Evolutionary conservation across 768 basidiomycete genomes (phyloP).

Genomic region (Panaeolus cyanescens): DNA sequence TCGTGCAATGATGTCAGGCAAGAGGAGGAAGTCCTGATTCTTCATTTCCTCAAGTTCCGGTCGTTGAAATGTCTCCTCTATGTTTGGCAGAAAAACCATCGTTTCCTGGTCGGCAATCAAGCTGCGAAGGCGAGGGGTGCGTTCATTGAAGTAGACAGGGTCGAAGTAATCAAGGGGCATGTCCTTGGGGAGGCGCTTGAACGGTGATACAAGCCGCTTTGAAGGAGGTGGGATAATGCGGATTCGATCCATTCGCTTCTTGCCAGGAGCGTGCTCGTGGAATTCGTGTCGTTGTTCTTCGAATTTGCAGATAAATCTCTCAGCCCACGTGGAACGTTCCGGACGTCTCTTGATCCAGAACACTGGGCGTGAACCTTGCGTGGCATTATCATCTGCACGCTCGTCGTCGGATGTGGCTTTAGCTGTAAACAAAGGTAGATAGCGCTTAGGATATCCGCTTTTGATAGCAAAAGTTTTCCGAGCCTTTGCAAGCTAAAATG

Average conservation of each 20-base stretch:
- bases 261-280: neutral
- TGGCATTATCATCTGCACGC: neutral
- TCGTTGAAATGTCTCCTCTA: neutral
- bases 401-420: constrained; percentile 6
- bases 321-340: neutral
- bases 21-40: neutral
- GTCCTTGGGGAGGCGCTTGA: neutral
- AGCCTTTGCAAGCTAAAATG: neutral
- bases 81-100: neutral
- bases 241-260: neutral
- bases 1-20: neutral
- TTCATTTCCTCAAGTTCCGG: constrained; percentile 1
- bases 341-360: constrained; percentile 5
- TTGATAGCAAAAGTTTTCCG: neutral
- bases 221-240: neutral
- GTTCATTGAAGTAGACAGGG: neutral
- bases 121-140: neutral
- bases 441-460: neutral
- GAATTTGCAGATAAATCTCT: neutral
- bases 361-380: neutral
- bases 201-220: neutral
- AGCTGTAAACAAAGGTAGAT: neutral
- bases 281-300: neutral
- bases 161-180: constrained; percentile 4
- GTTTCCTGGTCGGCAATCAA: neutral